phyloP scores from a whole-genome alignment of 768 basidiomycete species.

The Sporobolomyces pararoseus region DNA sequence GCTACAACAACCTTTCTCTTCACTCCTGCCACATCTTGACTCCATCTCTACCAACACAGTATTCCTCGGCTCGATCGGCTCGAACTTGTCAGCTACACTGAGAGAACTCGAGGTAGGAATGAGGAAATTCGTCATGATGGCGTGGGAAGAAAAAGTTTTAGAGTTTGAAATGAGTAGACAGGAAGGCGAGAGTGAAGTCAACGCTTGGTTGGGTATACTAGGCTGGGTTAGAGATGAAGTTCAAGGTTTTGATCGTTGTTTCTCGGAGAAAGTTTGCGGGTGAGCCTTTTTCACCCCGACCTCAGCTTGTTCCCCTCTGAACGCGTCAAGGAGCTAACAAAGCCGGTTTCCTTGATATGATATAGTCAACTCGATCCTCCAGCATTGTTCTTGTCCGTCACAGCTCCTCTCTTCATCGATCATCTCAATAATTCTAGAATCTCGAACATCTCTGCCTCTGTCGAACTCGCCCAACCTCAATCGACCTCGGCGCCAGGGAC shows the following conservation, averaged over 20 bases:
- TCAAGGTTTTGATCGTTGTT: slow-evolving; percentile 79
- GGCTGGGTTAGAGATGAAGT: slow-evolving; percentile 83
- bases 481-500: slow-evolving; percentile 11
- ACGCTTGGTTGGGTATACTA: slow-evolving; percentile 76
- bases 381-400: slow-evolving; percentile 55
- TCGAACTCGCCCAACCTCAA: background rate
- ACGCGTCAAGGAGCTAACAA: too few relatives aligned
- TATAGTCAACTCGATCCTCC: slow-evolving; percentile 61
- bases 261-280: slow-evolving; percentile 77
- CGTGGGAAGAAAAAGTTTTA: slow-evolving; percentile 44
- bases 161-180: slow-evolving; percentile 42
- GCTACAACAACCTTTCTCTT: slow-evolving; percentile 66
- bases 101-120: slow-evolving; percentile 33
- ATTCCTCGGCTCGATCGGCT: slow-evolving; percentile 29
- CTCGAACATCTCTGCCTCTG: slow-evolving; percentile 18
- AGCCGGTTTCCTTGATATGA: too few relatives aligned
- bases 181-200: slow-evolving; percentile 63
- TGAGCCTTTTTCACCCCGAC: slow-evolving; percentile 46
- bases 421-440: slow-evolving; percentile 25
- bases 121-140: slow-evolving; percentile 36
- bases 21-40: slow-evolving; percentile 61
- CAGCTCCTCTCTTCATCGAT: slow-evolving; percentile 32
- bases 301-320: background rate
- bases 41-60: slow-evolving; percentile 33
- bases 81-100: slow-evolving; percentile 21